Base-by-base conservation (phyloP, 495 filamentous ascomycete species). In the Penicillium canariense region DNA sequence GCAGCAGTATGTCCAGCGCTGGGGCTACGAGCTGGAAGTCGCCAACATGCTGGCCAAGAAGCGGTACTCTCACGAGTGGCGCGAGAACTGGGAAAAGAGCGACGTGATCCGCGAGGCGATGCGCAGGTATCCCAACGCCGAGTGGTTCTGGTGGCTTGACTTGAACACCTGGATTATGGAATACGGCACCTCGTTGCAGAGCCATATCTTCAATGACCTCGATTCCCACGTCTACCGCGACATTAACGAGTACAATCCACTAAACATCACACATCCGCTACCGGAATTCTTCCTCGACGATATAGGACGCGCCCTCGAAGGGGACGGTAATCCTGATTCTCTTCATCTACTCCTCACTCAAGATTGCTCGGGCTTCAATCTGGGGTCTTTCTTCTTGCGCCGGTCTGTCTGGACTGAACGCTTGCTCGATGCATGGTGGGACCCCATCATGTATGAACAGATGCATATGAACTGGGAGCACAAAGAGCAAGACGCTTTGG, bases 121-220 rank as follows among this genome's bases (percentile, higher is more conserved):
- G 81, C 81, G 83, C 68, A 96, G 96, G 70, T 94, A 97, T 63
- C 95, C 94, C 20, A 80, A 96, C 55, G 94, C 94, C 9, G 91
- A 99, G 77, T 99, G 94, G 94, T 94, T 99, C 61, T 99, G 94
- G 94, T 99, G 95, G 95, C 77, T 99, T 34, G 94, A 99, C 68
- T 84, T 97, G 10, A 93, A 96, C 68, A 99, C 95, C 15, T 96
- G 95, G 69, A 86, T 99, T 62, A 97, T 99, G 95, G 93, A 99
- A 61, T 88, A 90, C 12, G 87, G 85, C 8, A 89, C 92, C 66
- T 96, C 94, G 2, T 81, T 99, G 30, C 90, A 97, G 62, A 78
- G 79, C 27, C 93, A 97, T 70, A 81, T 99, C 56, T 96, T 97
- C 80, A 84, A 89, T 66, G 70, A 89, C 56, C 80, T 99, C 46